Evolutionary conservation across 306 rosid species (phyloP).

Genomic region (Fragaria vesca): DNA sequence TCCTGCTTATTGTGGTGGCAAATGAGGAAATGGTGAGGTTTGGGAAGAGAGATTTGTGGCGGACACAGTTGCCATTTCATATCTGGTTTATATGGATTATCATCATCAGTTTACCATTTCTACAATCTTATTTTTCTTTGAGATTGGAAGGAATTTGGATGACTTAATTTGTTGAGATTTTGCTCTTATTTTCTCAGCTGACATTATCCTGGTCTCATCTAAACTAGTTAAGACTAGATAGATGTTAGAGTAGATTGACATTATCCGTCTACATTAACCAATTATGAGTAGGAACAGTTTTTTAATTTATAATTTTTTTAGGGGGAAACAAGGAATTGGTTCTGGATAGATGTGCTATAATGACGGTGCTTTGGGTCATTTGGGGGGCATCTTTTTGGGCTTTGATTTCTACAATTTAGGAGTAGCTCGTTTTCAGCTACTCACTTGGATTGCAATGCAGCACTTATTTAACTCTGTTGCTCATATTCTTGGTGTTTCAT

Average conservation of each 20-base stretch:
- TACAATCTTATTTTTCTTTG: background rate
- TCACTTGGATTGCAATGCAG: background rate
- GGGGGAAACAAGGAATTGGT: background rate
- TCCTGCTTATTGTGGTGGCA: background rate
- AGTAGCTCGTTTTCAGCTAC: background rate
- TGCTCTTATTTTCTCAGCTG: background rate
- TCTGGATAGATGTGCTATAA: background rate
- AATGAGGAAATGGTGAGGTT: background rate
- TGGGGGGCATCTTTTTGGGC: background rate
- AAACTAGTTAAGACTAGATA: background rate
- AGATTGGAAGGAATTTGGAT: background rate
- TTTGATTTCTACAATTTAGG: background rate
- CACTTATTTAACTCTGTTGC: background rate
- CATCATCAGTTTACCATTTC: background rate
- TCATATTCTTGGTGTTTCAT: background rate
- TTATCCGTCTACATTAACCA: background rate
- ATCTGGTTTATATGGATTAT: background rate
- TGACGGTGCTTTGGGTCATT: background rate
- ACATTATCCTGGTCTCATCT: background rate
- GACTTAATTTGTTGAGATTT: background rate
- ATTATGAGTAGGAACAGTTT: background rate
- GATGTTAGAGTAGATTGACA: background rate
- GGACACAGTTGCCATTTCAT: background rate
- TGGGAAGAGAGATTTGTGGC: background rate
- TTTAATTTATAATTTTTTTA: background rate